Evolutionary conservation across 1,139 yeast genomes (phyloP).

Genomic region (Yamadazyma atlantica): DNA sequence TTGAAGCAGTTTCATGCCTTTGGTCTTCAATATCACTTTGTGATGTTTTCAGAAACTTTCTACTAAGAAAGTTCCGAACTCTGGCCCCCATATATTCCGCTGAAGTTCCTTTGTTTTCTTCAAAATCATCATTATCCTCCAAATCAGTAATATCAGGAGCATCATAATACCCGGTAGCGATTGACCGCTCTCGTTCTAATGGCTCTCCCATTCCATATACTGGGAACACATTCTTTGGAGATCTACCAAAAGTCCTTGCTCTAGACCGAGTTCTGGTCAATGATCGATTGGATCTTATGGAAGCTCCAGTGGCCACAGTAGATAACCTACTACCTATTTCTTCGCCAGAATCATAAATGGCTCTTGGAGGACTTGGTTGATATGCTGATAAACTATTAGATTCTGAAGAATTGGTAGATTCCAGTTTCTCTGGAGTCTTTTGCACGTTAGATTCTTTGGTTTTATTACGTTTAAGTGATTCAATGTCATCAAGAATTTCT

Average conservation of each 20-base stretch:
- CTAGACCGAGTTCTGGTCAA: slow-evolving; percentile 10
- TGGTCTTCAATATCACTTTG: slow-evolving; percentile 8
- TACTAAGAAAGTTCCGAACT: slow-evolving; percentile 9
- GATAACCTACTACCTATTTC: slow-evolving; percentile 1
- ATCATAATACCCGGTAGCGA: slow-evolving; percentile 41
- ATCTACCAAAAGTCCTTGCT: slow-evolving; percentile 26
- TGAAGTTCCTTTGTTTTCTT: slow-evolving; percentile 6
- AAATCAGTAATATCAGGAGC: slow-evolving; percentile 9
- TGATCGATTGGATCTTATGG: slow-evolving; percentile 3
- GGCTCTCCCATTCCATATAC: slow-evolving; percentile 76
- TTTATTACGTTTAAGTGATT: slow-evolving; percentile 10
- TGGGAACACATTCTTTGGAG: slow-evolving; percentile 78
- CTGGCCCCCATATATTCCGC: slow-evolving; percentile 33
- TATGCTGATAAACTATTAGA: slow-evolving; percentile 5
- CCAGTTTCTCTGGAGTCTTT: slow-evolving; percentile 4
- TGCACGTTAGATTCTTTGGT: slow-evolving; percentile 1
- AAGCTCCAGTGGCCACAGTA: slow-evolving; percentile 1
- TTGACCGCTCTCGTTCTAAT: slow-evolving; percentile 50
- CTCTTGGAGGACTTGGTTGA: slow-evolving; percentile 7
- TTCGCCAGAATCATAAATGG: slow-evolving; percentile 10
- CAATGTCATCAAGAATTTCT: neutral
- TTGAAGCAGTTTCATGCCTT: neutral
- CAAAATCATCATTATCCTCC: slow-evolving; percentile 6
- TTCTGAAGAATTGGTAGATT: slow-evolving; percentile 7
- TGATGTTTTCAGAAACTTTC: slow-evolving; percentile 9